Conservation (phyloP, 495 filamentous ascomycete species). For the Wilcoxina mikolae region DNA sequence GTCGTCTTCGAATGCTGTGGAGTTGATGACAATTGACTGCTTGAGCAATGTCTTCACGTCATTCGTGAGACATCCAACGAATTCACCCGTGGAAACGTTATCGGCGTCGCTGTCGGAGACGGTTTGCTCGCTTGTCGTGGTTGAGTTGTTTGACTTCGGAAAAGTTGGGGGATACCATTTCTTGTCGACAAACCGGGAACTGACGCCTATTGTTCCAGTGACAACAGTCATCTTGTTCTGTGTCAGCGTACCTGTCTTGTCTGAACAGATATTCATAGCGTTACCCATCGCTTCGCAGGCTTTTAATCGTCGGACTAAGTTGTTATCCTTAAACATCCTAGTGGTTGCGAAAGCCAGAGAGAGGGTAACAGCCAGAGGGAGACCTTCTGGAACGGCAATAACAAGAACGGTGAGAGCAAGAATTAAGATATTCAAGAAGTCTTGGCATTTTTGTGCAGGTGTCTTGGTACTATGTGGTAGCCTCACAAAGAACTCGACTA, state of each 20-base stretch:
- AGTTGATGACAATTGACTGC: constrained; percentile 56
- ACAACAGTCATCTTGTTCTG: constrained; percentile 65
- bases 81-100: constrained; percentile 39
- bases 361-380: constrained; percentile 68
- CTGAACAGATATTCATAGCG: constrained; percentile 69
- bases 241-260: constrained; percentile 74
- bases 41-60: constrained; percentile 43
- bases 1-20: constrained; percentile 59
- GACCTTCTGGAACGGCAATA: constrained; percentile 69
- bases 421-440: constrained; percentile 67
- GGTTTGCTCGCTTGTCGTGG: constrained; percentile 42
- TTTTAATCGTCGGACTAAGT: constrained; percentile 59
- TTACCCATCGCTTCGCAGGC: constrained; percentile 84
- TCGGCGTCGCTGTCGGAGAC: constrained; percentile 23
- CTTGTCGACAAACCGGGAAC: too few species aligned
- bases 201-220: constrained; percentile 54
- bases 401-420: constrained; percentile 69
- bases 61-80: constrained; percentile 40
- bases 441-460: constrained; percentile 50
- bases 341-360: constrained; percentile 69
- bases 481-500: constrained; percentile 57
- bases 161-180: too few species aligned
- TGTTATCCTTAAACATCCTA: constrained; percentile 67
- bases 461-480: constrained; percentile 36
- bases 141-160: too few species aligned